These are phyloP conservation scores for Coemansia sp. DNA, from an alignment of 192 early-diverging fungal species.

Conservation along the genomic window DNA sequence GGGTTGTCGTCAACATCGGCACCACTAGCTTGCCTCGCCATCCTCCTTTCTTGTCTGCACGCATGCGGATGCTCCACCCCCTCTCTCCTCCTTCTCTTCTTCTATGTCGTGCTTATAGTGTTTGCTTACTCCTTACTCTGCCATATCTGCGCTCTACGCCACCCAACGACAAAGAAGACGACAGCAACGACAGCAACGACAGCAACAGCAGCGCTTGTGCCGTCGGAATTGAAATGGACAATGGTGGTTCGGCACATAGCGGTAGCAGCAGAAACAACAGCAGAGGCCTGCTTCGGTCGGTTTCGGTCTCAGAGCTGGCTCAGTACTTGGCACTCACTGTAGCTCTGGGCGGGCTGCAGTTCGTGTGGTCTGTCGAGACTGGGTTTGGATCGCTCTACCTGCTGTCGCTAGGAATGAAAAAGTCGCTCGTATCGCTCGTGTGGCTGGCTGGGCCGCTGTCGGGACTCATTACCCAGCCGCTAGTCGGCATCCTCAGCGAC, in stretches of 20 bases:
- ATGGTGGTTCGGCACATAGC: background rate
- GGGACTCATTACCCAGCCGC: conserved; percentile 77
- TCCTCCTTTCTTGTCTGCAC: too few relatives aligned
- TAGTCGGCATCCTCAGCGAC: conserved; percentile 88
- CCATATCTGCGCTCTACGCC: background rate
- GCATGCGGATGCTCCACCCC: too few relatives aligned
- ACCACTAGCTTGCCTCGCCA: too few relatives aligned
- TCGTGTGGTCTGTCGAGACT: conserved; percentile 57
- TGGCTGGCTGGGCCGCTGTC: conserved; percentile 94
- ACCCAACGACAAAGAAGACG: background rate
- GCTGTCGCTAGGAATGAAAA: conserved; percentile 78
- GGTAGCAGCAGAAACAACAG: too few relatives aligned
- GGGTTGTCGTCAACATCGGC: too few relatives aligned
- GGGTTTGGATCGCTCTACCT: conserved; percentile 83
- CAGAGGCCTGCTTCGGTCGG: background rate
- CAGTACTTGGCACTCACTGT: conserved; percentile 50
- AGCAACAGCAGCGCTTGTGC: background rate
- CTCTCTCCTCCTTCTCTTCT: background rate
- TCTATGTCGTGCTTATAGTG: background rate
- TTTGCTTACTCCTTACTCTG: too few relatives aligned
- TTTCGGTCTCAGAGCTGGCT: conserved; percentile 1
- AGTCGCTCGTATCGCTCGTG: conserved; percentile 84
- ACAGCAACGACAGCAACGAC: too few relatives aligned
- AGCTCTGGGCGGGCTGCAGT: conserved; percentile 55
- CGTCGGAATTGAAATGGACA: background rate